Percentiles rank a stretch among this genome's conserved stretches.
These are phyloP conservation scores for Protoeuglena noctilucae DNA, from an alignment of 139 green algal species.

Conservation along the genomic window DNA sequence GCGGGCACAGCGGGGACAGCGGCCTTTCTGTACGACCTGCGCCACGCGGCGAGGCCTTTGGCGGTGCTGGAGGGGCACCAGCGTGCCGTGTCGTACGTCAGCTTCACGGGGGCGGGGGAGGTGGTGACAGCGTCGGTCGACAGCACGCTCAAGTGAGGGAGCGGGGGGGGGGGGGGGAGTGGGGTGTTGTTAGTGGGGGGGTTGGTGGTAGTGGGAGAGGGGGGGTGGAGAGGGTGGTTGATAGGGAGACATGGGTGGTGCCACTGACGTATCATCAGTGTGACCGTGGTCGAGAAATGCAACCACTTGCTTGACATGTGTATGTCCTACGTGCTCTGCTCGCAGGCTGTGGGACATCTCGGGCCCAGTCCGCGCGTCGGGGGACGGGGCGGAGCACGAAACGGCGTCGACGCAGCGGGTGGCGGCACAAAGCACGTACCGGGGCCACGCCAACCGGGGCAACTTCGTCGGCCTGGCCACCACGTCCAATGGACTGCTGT, in stretches of 20 bases:
- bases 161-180: too few species aligned
- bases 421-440: conserved; percentile 27
- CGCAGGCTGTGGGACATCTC: background rate
- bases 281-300: too few species aligned
- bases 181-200: too few species aligned
- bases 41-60: conserved; percentile 18
- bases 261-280: too few species aligned
- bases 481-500: conserved; percentile 38
- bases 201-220: too few species aligned
- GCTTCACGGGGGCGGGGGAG: conserved; percentile 38
- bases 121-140: conserved; percentile 80
- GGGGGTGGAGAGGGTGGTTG: too few species aligned
- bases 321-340: too few species aligned
- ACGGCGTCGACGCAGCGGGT: too few species aligned
- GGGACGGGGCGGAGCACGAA: too few species aligned
- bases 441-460: conserved; percentile 74
- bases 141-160: conserved; percentile 48
- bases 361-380: too few species aligned
- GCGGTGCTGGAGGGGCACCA: conserved; percentile 29
- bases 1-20: conserved; percentile 60
- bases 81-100: conserved; percentile 81
- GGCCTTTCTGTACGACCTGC: conserved; percentile 67
- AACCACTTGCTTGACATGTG: too few species aligned
- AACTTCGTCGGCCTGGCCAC: conserved; percentile 89
- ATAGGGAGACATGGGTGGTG: too few species aligned